These are phyloP conservation scores for Taxillus chinensis DNA, from an alignment of 164 flowering plant species.

Conservation along the genomic window DNA sequence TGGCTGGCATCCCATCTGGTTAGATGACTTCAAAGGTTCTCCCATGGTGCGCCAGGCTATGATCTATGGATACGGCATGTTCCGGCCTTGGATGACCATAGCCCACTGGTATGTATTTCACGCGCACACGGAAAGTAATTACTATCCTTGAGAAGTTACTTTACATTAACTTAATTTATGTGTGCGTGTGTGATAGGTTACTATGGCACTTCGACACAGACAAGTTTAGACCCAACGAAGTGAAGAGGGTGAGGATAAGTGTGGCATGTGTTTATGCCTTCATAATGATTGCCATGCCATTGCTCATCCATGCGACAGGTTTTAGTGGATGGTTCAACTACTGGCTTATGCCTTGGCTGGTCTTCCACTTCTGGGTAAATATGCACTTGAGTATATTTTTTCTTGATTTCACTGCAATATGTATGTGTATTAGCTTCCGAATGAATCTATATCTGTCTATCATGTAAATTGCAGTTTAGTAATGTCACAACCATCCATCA, in stretches of 20 bases:
- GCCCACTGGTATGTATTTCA: constrained; percentile 61
- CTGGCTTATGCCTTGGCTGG: constrained; percentile 98
- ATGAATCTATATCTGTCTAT: not conserved
- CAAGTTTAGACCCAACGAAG: constrained; percentile 77
- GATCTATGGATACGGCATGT: constrained; percentile 65
- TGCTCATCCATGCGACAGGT: constrained; percentile 68
- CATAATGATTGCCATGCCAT: constrained; percentile 84
- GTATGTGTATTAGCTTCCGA: too few relatives aligned
- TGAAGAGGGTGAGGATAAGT: constrained; percentile 80
- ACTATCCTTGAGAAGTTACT: too few relatives aligned
- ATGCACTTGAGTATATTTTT: too few relatives aligned
- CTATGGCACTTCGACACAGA: constrained; percentile 75
- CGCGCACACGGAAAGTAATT: too few relatives aligned
- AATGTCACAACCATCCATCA: not conserved
- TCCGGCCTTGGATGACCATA: constrained; percentile 90
- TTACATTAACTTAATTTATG: not conserved
- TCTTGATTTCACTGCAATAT: too few relatives aligned
- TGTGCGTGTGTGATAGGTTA: constrained; percentile 34
- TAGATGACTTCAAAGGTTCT: constrained; percentile 49
- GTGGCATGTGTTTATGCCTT: constrained; percentile 85
- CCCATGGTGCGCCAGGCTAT: constrained; percentile 64
- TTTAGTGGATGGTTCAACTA: constrained; percentile 81
- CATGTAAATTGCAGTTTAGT: not conserved
- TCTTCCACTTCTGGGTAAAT: constrained; percentile 91
- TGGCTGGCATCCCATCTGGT: constrained; percentile 78